phyloP scores from a whole-genome alignment of 768 basidiomycete species.

The Phlebiopsis gigantea region DNA sequence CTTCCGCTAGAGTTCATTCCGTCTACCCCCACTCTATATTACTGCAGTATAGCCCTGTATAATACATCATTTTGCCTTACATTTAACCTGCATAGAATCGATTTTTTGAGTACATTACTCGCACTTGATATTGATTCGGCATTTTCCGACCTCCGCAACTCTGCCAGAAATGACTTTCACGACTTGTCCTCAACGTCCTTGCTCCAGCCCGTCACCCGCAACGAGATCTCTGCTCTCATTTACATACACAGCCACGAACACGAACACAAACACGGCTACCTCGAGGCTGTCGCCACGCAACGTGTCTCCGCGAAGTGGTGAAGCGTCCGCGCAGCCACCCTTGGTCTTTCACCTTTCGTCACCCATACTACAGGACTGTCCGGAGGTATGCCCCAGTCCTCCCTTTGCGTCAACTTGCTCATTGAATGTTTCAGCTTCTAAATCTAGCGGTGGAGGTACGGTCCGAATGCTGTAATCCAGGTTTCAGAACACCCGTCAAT shows the following conservation, averaged over 20 bases:
- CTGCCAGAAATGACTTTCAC: not conserved
- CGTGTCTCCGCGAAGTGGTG: not conserved
- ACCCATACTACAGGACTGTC: too few relatives aligned
- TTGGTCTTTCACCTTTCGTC: conserved; percentile 6
- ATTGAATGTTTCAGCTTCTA: not conserved
- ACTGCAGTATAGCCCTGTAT: not conserved
- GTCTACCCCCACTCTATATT: not conserved
- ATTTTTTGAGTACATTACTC: not conserved
- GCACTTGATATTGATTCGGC: not conserved
- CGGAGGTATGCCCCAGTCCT: not conserved
- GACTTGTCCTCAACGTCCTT: not conserved
- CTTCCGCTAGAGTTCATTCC: not conserved
- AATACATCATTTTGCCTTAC: not conserved
- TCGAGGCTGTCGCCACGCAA: conserved; percentile 6
- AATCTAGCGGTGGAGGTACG: conserved; percentile 8
- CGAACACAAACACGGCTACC: not conserved
- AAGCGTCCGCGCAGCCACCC: not conserved
- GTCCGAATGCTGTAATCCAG: not conserved
- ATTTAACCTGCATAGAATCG: not conserved
- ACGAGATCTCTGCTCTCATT: not conserved
- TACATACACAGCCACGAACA: not conserved
- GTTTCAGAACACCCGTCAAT: conserved; percentile 1
- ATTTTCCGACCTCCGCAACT: not conserved
- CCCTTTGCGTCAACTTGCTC: not conserved
- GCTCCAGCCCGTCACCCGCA: not conserved